Evolutionary conservation across 192 early-diverging fungal genomes (phyloP).

Genomic region (Umbelopsis ramanniana): DNA sequence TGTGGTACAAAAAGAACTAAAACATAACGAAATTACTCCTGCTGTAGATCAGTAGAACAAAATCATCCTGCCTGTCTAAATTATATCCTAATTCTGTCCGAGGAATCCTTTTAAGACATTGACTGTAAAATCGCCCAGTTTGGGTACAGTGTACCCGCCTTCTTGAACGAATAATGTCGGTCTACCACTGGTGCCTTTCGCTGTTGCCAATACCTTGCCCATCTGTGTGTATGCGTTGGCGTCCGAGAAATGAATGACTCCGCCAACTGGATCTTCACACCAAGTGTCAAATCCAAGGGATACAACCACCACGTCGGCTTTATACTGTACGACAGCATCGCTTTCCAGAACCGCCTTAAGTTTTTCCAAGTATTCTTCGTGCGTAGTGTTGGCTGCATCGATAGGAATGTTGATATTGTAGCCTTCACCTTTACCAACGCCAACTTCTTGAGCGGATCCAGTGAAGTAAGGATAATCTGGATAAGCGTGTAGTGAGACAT

Average conservation of each 20-base stretch:
- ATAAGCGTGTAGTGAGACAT: constrained; percentile 62
- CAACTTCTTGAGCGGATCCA: constrained; percentile 57
- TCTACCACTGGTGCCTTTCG: constrained; percentile 27
- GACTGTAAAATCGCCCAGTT: constrained; percentile 48
- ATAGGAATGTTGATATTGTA: constrained; percentile 74
- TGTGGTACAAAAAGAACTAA: not conserved
- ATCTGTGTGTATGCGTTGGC: constrained; percentile 42
- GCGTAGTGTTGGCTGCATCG: constrained; percentile 48
- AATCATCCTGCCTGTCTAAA: not conserved
- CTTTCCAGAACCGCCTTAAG: constrained; percentile 48
- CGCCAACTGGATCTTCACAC: constrained; percentile 55
- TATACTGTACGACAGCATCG: constrained; percentile 47
- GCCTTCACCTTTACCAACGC: constrained; percentile 62
- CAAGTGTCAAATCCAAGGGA: constrained; percentile 73
- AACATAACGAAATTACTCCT: constrained; percentile 10
- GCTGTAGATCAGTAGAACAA: constrained; percentile 11
- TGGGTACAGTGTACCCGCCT: constrained; percentile 58
- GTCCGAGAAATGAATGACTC: constrained; percentile 43
- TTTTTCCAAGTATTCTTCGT: constrained; percentile 59
- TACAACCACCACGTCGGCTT: constrained; percentile 61
- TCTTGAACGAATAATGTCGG: constrained; percentile 61
- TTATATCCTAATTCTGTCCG: constrained; percentile 24
- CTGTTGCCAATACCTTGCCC: constrained; percentile 39
- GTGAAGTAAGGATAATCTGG: constrained; percentile 71
- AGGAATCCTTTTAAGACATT: constrained; percentile 51